These are phyloP conservation scores for Yarrowia galli DNA, from an alignment of 1,139 yeast species.

Conservation along the genomic window DNA sequence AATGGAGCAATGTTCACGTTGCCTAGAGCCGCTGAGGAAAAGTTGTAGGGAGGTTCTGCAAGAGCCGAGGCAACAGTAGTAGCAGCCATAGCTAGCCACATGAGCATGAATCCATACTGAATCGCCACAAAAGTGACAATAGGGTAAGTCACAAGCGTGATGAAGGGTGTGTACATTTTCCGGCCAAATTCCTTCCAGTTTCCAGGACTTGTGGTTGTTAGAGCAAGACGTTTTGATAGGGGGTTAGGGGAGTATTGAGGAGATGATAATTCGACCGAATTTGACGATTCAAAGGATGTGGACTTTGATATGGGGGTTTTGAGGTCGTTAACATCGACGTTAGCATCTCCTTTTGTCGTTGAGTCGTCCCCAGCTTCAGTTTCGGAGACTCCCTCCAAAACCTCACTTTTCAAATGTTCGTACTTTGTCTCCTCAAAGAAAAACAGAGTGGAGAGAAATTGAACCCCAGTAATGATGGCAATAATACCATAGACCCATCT, in stretches of 20 bases:
- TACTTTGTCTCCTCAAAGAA: neutral
- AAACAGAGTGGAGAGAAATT: neutral
- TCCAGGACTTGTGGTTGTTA: neutral
- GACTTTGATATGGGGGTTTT: too few relatives aligned
- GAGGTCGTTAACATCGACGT: too few relatives aligned
- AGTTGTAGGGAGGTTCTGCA: constrained; percentile 1
- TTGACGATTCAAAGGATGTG: too few relatives aligned
- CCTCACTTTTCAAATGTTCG: neutral
- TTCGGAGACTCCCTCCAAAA: neutral
- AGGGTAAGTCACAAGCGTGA: neutral
- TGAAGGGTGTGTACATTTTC: neutral
- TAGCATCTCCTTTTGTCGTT: neutral
- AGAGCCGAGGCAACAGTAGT: neutral
- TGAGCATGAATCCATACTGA: neutral
- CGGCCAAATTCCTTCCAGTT: neutral
- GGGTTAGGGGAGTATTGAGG: neutral
- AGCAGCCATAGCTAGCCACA: neutral
- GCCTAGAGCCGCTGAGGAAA: neutral
- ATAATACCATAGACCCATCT: neutral
- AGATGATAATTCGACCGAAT: too few relatives aligned
- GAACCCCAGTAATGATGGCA: neutral
- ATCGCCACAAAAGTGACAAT: neutral
- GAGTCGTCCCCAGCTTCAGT: neutral
- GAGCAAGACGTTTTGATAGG: neutral
- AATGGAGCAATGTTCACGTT: neutral